Evolutionary conservation across 1,284 basidiomycete species (phyloP), one percentile per base, ranked within the genome.

Genomic region (Sporisorium exsertum): DNA sequence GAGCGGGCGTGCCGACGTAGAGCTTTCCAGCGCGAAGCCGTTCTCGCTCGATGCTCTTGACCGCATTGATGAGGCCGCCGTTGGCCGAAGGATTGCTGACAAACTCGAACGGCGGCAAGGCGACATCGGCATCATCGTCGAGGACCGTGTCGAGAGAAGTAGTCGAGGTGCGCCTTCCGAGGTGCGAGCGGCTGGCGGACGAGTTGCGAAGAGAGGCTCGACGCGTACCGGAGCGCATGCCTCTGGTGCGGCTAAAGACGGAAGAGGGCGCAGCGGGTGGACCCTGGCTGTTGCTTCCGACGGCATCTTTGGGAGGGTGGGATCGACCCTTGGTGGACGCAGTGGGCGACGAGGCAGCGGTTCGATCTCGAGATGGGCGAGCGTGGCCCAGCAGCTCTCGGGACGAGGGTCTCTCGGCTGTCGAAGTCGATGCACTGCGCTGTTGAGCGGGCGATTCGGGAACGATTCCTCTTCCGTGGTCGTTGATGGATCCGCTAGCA

Each of bases 61-160:
- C 80, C 26, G 83, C 83, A 70, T 85, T 85, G 60, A 84, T 69
- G 53, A 85, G 77, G 9, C 83, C 83, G n/a, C 83, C 82, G 56
- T 85, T 85, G 26, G 81, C 81, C 7, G 79, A 74, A 12, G 83
- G 83, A 29, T 84, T 84, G 27, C 81, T 62, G 29, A 74, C 70
- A 37, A 85, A 84, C 20, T 81, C 79, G 45, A 79, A 83, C 6
- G 77, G 72, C 10, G 79, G 78, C 13, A 80, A 32, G 22, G 59
- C 43, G 2, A 55, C 51, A 10, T 46, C 64, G 1, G 53, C 62
- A 26, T 61, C 64, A 35, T 62, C 67, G 37, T 72, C 72, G 26
- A 57, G 57, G 5, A 64, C 64, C 10, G 68, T 76, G n/a, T 78
- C 77, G 37, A 76, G 62, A 13, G 77, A 78, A 12, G 77, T 65